Conservation (phyloP, 2,329 filamentous ascomycete genomes). For the Ophiostoma himal-ulmi region DNA sequence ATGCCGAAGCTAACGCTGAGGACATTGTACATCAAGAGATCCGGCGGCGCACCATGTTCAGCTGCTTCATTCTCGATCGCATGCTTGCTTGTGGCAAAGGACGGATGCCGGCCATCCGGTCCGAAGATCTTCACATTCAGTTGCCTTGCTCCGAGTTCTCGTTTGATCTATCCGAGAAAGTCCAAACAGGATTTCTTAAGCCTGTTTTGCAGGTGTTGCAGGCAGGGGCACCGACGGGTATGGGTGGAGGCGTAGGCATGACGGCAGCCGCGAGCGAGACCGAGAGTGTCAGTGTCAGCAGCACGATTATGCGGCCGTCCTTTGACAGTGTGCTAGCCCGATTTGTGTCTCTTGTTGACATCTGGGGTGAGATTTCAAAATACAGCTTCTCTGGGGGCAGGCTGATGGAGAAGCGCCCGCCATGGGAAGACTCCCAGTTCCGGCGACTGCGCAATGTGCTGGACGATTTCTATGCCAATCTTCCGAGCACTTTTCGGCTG, state of each 20-base stretch:
- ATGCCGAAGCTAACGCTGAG: slow-evolving; percentile 23
- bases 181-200: slow-evolving; percentile 46
- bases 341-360: slow-evolving; percentile 54
- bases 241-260: background rate
- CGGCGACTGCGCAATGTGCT: slow-evolving; percentile 47
- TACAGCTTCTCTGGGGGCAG: slow-evolving; percentile 50
- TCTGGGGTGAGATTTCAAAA: slow-evolving; percentile 53
- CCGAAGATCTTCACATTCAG: slow-evolving; percentile 57
- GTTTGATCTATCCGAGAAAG: slow-evolving; percentile 57
- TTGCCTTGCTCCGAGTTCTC: slow-evolving; percentile 61
- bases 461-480: slow-evolving; percentile 44
- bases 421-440: slow-evolving; percentile 56
- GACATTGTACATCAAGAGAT: slow-evolving; percentile 57
- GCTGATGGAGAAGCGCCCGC: slow-evolving; percentile 46
- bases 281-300: background rate
- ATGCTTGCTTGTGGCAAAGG: slow-evolving; percentile 61
- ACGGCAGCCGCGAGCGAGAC: background rate
- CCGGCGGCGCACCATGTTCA: slow-evolving; percentile 65
- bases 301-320: slow-evolving; percentile 21
- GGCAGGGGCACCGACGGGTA: background rate
- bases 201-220: background rate
- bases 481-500: slow-evolving; percentile 54
- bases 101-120: slow-evolving; percentile 53
- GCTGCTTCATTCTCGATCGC: slow-evolving; percentile 66
- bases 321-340: slow-evolving; percentile 46